phyloP scores from a whole-genome alignment of 2,329 filamentous ascomycete species.

The Blumeriella jaapii region DNA sequence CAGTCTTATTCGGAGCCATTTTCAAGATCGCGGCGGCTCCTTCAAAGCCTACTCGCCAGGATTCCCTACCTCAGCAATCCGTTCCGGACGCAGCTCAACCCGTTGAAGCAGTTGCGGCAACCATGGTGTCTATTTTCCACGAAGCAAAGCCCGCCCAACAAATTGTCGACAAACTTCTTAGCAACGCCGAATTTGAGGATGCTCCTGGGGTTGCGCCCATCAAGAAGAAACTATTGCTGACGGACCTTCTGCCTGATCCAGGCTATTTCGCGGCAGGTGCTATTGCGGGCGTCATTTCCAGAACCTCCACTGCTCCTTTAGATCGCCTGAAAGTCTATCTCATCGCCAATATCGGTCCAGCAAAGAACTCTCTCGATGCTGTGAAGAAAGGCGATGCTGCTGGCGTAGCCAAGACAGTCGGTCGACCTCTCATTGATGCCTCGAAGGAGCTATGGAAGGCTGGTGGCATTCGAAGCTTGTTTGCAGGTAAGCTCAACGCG shows the following conservation, averaged over 20 bases:
- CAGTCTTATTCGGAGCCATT: constrained; percentile 65
- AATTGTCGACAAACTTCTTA: too few relatives aligned
- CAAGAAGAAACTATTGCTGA: constrained; percentile 24
- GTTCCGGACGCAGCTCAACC: constrained; percentile 4
- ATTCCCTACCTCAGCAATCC: background rate
- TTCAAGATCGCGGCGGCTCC: constrained; percentile 47
- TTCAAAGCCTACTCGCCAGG: constrained; percentile 12
- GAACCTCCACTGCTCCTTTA: constrained; percentile 89
- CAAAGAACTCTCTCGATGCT: constrained; percentile 46
- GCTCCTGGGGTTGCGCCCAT: constrained; percentile 5
- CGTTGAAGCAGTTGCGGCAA: background rate
- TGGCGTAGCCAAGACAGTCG: constrained; percentile 52
- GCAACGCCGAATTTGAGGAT: too few relatives aligned
- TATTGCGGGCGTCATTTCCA: constrained; percentile 84
- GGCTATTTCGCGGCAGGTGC: constrained; percentile 97
- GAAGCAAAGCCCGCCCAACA: too few relatives aligned
- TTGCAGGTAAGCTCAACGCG: too few relatives aligned
- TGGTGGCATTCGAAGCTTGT: constrained; percentile 79
- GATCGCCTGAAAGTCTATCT: constrained; percentile 96
- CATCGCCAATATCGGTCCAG: constrained; percentile 71
- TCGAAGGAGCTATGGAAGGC: constrained; percentile 70
- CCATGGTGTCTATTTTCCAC: too few relatives aligned
- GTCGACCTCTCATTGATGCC: constrained; percentile 60
- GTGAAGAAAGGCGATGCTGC: constrained; percentile 59
- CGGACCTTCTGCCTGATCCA: constrained; percentile 53